Evolutionary conservation across 257 asterid species (phyloP).

Genomic region (Solanum pimpinellifolium): DNA sequence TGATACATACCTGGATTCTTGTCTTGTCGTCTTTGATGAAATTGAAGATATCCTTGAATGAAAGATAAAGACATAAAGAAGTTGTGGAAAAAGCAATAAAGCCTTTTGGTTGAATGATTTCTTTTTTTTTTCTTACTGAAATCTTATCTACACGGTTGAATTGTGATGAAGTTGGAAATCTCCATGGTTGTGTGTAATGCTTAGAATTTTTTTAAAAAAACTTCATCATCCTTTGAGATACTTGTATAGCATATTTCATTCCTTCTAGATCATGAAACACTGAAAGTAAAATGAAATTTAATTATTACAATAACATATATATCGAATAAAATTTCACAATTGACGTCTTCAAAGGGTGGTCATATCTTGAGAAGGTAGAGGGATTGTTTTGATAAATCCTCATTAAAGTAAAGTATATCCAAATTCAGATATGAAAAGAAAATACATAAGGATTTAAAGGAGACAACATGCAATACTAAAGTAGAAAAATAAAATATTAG

Average conservation of each 20-base stretch:
- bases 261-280: conserved; percentile 36
- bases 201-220: conserved; percentile 31
- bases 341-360: not conserved
- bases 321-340: not conserved
- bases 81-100: conserved; percentile 36
- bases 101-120: conserved; percentile 26
- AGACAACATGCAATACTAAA: not conserved
- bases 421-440: not conserved
- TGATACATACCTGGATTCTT: conserved; percentile 15
- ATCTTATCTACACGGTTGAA: conserved; percentile 29
- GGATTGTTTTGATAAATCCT: not conserved
- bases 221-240: conserved; percentile 58
- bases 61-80: conserved; percentile 49
- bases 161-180: conserved; percentile 25
- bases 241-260: conserved; percentile 28
- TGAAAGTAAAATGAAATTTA: not conserved
- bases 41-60: conserved; percentile 15
- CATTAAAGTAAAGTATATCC: not conserved
- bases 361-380: not conserved
- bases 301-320: not conserved
- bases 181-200: conserved; percentile 24
- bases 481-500: not conserved
- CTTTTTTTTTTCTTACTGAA: conserved; percentile 22
- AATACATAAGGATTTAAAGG: not conserved
- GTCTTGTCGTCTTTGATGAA: conserved; percentile 40